These are phyloP conservation scores for Saccharum officinarum DNA, from an alignment of 176 grass and related monocot species.

Conservation along the genomic window DNA sequence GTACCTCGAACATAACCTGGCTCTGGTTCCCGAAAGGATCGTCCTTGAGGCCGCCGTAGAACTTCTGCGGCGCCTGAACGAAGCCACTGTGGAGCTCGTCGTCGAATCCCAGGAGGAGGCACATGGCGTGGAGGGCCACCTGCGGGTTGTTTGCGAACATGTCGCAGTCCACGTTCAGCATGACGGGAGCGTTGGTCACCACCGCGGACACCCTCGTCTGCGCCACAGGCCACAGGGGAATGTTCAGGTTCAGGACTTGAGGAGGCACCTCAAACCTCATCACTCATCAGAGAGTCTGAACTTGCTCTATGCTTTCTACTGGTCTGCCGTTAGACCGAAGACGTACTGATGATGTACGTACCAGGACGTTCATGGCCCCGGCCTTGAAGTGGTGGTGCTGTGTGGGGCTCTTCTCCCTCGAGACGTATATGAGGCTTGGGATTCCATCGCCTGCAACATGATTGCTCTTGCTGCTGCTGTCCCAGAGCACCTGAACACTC, in stretches of 20 bases:
- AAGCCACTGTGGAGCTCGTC: conserved; percentile 42
- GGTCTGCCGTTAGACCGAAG: too few species aligned
- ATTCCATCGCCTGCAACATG: not conserved
- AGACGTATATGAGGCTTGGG: conserved; percentile 52
- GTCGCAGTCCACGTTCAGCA: conserved; percentile 73
- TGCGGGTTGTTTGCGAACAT: conserved; percentile 59
- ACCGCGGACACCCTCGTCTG: conserved; percentile 58
- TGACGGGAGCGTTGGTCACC: conserved; percentile 54
- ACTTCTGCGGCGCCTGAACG: conserved; percentile 44
- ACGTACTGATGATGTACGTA: not conserved
- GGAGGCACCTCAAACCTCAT: too few species aligned
- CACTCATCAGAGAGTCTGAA: too few species aligned
- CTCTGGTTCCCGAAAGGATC: conserved; percentile 64
- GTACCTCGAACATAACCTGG: not conserved
- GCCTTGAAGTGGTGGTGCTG: conserved; percentile 54
- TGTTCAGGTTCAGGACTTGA: too few species aligned
- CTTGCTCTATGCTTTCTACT: too few species aligned
- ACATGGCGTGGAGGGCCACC: conserved; percentile 44
- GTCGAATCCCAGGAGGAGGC: conserved; percentile 43
- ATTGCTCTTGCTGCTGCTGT: not conserved
- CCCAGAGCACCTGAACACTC: conserved; percentile 45
- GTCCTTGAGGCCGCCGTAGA: conserved; percentile 46
- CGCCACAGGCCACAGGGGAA: not conserved
- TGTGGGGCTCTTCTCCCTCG: conserved; percentile 44
- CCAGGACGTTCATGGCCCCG: conserved; percentile 60